Percentiles rank a stretch among this genome's conserved stretches.
Conservation (phyloP, 108 stramenopile species). For the Discostella stelligeroides region DNA sequence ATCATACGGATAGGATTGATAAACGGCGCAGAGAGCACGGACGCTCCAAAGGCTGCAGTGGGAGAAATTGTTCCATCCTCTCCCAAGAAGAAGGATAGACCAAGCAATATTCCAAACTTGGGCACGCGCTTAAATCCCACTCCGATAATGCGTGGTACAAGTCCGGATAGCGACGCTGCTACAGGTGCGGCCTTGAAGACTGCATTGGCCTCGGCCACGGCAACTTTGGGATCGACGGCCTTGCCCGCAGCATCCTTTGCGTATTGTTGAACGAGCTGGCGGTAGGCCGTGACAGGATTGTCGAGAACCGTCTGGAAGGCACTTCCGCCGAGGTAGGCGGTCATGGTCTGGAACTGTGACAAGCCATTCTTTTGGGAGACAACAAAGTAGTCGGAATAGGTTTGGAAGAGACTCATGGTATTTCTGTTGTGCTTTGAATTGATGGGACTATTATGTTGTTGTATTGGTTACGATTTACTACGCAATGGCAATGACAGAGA, state of each 20-base stretch:
- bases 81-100: constrained; percentile 86
- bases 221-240: constrained; percentile 84
- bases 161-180: constrained; percentile 73
- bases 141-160: constrained; percentile 86
- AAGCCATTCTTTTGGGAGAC: constrained; percentile 84
- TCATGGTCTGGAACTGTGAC: constrained; percentile 89
- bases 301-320: constrained; percentile 91
- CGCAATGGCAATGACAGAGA: too few relatives aligned
- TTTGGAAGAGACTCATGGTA: constrained; percentile 41
- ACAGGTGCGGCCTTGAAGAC: constrained; percentile 85
- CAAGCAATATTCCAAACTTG: constrained; percentile 89
- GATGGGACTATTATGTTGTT: too few relatives aligned
- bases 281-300: constrained; percentile 93
- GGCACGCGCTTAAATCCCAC: constrained; percentile 95
- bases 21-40: constrained; percentile 84
- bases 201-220: constrained; percentile 76
- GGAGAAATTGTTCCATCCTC: constrained; percentile 80
- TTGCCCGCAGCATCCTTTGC: constrained; percentile 88
- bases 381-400: constrained; percentile 79
- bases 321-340: constrained; percentile 88
- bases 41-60: constrained; percentile 82
- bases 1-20: constrained; percentile 96
- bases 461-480: too few relatives aligned
- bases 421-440: too few relatives aligned
- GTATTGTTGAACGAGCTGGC: constrained; percentile 93